phyloP scores from a whole-genome alignment of 371 early-diverging fungal species.

The Saksenaea oblongispora region DNA sequence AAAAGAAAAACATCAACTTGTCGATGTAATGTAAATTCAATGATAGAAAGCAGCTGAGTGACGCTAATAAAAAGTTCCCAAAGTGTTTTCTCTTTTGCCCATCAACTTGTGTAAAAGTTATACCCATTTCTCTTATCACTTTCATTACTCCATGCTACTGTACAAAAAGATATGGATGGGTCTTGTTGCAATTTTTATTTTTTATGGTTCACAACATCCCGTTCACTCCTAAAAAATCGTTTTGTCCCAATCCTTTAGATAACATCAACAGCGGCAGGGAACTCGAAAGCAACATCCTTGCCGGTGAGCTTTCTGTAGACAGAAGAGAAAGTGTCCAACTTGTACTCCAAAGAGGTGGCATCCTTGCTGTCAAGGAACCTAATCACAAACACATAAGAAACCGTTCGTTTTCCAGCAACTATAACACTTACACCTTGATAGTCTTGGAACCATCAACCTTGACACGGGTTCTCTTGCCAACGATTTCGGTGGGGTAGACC shows the following conservation, averaged over 20 bases:
- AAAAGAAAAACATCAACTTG: conserved; percentile 32
- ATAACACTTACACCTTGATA: conserved; percentile 83
- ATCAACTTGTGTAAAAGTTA: too few species aligned
- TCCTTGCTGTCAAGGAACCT: conserved; percentile 97
- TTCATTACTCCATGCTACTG: too few species aligned
- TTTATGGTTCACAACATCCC: neutral
- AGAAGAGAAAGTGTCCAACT: conserved; percentile 95
- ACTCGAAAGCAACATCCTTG: conserved; percentile 97
- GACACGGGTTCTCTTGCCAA: conserved; percentile 96
- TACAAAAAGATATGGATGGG: neutral
- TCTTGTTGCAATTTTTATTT: neutral
- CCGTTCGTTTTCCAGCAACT: neutral
- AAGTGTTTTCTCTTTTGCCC: too few species aligned
- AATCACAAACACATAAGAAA: neutral
- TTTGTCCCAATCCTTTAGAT: conserved; percentile 9
- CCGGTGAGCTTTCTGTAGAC: conserved; percentile 96
- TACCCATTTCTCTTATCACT: too few species aligned
- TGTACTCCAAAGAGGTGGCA: conserved; percentile 95
- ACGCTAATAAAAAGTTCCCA: too few species aligned
- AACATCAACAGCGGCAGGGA: conserved; percentile 65
- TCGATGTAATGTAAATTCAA: neutral
- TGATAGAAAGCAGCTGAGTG: too few species aligned
- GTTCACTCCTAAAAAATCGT: neutral
- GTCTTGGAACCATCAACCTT: conserved; percentile 92
- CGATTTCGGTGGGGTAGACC: conserved; percentile 97